Conservation (phyloP, 495 filamentous ascomycete species). For the Oleoguttula mirabilis region DNA sequence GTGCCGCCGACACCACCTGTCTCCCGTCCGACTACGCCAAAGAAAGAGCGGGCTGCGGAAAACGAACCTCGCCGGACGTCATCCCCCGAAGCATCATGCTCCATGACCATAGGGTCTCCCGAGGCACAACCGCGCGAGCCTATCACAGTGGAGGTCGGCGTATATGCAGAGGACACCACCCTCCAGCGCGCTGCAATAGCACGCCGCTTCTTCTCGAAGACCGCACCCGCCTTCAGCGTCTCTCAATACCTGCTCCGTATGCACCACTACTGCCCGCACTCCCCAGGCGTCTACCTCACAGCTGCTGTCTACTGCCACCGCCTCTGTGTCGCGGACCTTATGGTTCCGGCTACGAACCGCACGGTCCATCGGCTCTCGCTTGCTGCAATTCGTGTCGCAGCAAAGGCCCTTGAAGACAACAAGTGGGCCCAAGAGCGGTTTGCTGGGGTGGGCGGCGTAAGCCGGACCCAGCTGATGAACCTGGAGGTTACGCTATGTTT, state of each 20-base stretch:
- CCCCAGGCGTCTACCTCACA: constrained; percentile 91
- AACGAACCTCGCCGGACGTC: constrained; percentile 21
- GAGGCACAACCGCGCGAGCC: constrained; percentile 31
- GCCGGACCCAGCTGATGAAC: constrained; percentile 59
- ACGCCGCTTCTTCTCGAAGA: constrained; percentile 83
- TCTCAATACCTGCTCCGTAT: constrained; percentile 78
- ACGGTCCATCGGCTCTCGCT: constrained; percentile 84
- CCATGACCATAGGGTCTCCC: constrained; percentile 33
- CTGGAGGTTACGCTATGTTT: constrained; percentile 61
- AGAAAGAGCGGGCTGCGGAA: constrained; percentile 14
- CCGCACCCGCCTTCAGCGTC: constrained; percentile 65
- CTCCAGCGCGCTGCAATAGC: constrained; percentile 70
- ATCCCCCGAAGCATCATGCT: constrained; percentile 32
- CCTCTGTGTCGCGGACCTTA: constrained; percentile 60
- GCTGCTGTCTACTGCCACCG: constrained; percentile 80
- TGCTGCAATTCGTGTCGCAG: constrained; percentile 71
- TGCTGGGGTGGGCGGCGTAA: constrained; percentile 82
- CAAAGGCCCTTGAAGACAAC: constrained; percentile 85
- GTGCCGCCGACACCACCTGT: constrained; percentile 61
- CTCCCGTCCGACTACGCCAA: constrained; percentile 46
- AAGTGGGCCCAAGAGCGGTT: constrained; percentile 74
- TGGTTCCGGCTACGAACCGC: constrained; percentile 57
- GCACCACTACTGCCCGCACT: constrained; percentile 85
- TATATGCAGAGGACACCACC: constrained; percentile 49
- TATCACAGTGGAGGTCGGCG: constrained; percentile 38